phyloP scores from a whole-genome alignment of 495 filamentous ascomycete genomes.

The Cenococcum geophilum region DNA sequence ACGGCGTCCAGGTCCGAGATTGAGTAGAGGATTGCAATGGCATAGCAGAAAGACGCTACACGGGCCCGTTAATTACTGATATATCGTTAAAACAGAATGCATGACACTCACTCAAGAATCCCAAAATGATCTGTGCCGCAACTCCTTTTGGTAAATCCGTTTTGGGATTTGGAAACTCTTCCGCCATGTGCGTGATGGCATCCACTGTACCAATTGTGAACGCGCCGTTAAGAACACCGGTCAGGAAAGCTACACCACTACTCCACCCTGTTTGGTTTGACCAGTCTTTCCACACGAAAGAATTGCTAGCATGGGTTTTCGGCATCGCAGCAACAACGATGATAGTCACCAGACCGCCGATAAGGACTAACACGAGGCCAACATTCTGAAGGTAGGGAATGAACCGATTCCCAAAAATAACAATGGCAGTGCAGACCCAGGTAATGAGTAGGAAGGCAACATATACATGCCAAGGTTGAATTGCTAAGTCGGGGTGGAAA shows the following conservation, averaged over 20 bases:
- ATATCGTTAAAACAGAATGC: not conserved
- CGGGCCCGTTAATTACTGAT: not conserved
- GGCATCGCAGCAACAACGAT: constrained; percentile 73
- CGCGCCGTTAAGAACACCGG: constrained; percentile 80
- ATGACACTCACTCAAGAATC: constrained; percentile 45
- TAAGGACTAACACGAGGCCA: constrained; percentile 57
- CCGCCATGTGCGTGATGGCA: constrained; percentile 65
- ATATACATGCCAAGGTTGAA: constrained; percentile 69
- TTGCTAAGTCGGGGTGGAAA: constrained; percentile 59
- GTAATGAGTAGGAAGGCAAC: constrained; percentile 59
- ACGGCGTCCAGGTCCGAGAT: constrained; percentile 60
- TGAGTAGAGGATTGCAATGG: constrained; percentile 66
- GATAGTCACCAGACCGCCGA: constrained; percentile 59
- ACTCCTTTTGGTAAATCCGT: constrained; percentile 55
- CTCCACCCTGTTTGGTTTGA: constrained; percentile 54
- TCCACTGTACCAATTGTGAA: constrained; percentile 79
- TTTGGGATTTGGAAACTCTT: constrained; percentile 66
- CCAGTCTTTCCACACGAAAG: constrained; percentile 36
- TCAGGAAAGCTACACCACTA: constrained; percentile 67
- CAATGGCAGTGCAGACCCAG: constrained; percentile 57
- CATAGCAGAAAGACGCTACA: constrained; percentile 58
- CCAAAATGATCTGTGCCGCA: constrained; percentile 42
- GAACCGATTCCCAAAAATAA: constrained; percentile 62
- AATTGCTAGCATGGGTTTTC: constrained; percentile 35
- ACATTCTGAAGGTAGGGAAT: constrained; percentile 61